Conservation (phyloP, 2,329 filamentous ascomycete species). For the Rugonectria rugulosa region DNA sequence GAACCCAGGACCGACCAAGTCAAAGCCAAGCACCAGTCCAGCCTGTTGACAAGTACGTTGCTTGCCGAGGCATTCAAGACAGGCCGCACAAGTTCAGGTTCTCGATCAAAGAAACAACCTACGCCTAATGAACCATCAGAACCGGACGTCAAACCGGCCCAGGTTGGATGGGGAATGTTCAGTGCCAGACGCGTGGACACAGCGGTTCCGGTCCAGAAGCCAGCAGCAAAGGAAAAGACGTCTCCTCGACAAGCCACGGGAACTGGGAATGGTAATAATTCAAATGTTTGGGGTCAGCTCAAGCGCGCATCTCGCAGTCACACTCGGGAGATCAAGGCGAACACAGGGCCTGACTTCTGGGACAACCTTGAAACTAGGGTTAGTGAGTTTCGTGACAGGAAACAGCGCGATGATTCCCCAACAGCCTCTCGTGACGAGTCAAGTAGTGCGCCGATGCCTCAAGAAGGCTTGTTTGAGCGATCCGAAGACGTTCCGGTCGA, state of each 20-base stretch:
- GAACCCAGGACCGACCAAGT: slow-evolving; percentile 15
- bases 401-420: background rate
- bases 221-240: background rate
- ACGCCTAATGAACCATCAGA: background rate
- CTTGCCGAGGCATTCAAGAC: slow-evolving; percentile 45
- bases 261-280: background rate
- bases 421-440: background rate
- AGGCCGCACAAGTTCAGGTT: slow-evolving; percentile 36
- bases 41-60: slow-evolving; percentile 38
- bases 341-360: slow-evolving; percentile 28
- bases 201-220: slow-evolving; percentile 19
- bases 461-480: slow-evolving; percentile 1
- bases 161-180: slow-evolving; percentile 35
- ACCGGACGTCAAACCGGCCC: background rate
- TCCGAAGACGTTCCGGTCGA: slow-evolving; percentile 19
- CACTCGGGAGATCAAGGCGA: background rate
- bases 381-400: slow-evolving; percentile 26
- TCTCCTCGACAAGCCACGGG: background rate
- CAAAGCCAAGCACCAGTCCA: slow-evolving; percentile 13
- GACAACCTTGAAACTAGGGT: slow-evolving; percentile 36
- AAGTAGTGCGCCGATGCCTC: background rate
- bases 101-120: slow-evolving; percentile 32
- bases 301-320: slow-evolving; percentile 26
- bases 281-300: slow-evolving; percentile 36
- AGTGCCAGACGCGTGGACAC: slow-evolving; percentile 33